phyloP scores from a whole-genome alignment of 108 stramenopile genomes.

The Skeletonema marinoi region DNA sequence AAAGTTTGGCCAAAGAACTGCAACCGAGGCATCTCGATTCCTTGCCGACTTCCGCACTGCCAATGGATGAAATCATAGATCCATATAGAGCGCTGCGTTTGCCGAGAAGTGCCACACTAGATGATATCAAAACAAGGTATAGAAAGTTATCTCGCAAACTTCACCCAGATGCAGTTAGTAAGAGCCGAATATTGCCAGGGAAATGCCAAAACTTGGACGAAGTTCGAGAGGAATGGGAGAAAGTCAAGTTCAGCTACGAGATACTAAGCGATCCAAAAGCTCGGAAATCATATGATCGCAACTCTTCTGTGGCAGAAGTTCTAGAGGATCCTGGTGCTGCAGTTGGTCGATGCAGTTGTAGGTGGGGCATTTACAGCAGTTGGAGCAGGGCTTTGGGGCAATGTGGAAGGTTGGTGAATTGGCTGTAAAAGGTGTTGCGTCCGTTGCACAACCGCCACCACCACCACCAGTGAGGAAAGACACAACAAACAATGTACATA shows the following conservation, averaged over 20 bases:
- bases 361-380: conserved; percentile 50
- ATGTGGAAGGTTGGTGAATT: conserved; percentile 50
- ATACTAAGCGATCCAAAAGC: conserved; percentile 60
- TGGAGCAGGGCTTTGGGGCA: conserved; percentile 38
- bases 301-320: conserved; percentile 43
- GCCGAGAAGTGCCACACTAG: conserved; percentile 39
- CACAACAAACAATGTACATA: neutral
- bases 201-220: conserved; percentile 74
- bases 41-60: conserved; percentile 50
- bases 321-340: conserved; percentile 73
- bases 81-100: conserved; percentile 61
- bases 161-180: conserved; percentile 44
- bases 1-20: conserved; percentile 18
- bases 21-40: conserved; percentile 21
- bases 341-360: conserved; percentile 57
- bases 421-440: conserved; percentile 3
- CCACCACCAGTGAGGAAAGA: neutral
- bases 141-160: conserved; percentile 32
- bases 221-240: conserved; percentile 79
- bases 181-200: conserved; percentile 61
- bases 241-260: conserved; percentile 74
- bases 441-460: neutral
- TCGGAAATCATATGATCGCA: conserved; percentile 66
- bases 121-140: conserved; percentile 41
- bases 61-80: conserved; percentile 54